phyloP scores from a whole-genome alignment of 257 asterid genomes.

The Solanum tacnaense region DNA sequence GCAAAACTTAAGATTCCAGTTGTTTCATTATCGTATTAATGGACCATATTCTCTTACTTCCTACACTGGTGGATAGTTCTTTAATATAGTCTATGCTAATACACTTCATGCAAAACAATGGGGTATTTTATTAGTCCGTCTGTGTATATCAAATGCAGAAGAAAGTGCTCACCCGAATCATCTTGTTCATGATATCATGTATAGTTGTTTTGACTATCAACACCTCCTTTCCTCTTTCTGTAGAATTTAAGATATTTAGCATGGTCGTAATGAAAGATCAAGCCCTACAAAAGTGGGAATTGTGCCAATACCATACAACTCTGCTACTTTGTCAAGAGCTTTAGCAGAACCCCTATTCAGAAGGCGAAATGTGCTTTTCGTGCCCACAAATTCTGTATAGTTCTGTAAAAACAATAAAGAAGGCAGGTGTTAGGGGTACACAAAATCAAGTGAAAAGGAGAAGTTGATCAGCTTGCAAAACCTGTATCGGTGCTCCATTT shows the following conservation, averaged over 20 bases:
- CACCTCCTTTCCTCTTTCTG: conserved; percentile 90
- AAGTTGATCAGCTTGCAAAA: conserved; percentile 1
- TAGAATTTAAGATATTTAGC: conserved; percentile 13
- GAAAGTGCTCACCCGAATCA: conserved; percentile 62
- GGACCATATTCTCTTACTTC: not conserved
- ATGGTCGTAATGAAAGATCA: conserved; percentile 2
- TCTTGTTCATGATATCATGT: conserved; percentile 93
- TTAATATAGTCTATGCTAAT: not conserved
- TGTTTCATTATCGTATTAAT: not conserved
- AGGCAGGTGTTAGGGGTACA: conserved; percentile 4
- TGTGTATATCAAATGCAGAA: not conserved
- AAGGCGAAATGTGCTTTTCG: conserved; percentile 91
- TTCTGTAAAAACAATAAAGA: conserved; percentile 41
- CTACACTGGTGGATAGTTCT: not conserved
- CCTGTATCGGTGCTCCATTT: conserved; percentile 98
- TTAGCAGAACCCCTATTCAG: conserved; percentile 98
- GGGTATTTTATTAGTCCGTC: not conserved
- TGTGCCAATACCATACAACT: conserved; percentile 67
- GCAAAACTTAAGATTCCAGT: not conserved
- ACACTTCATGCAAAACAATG: not conserved
- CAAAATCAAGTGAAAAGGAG: conserved; percentile 5
- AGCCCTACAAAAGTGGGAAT: conserved; percentile 12
- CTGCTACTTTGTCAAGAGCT: conserved; percentile 98
- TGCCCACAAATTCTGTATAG: conserved; percentile 75
- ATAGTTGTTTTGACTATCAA: conserved; percentile 87